Evolutionary conservation across 1,284 basidiomycete genomes (phyloP), one percentile per base, ranked within the genome.

Genomic region (Ceratobasidium sp.): DNA sequence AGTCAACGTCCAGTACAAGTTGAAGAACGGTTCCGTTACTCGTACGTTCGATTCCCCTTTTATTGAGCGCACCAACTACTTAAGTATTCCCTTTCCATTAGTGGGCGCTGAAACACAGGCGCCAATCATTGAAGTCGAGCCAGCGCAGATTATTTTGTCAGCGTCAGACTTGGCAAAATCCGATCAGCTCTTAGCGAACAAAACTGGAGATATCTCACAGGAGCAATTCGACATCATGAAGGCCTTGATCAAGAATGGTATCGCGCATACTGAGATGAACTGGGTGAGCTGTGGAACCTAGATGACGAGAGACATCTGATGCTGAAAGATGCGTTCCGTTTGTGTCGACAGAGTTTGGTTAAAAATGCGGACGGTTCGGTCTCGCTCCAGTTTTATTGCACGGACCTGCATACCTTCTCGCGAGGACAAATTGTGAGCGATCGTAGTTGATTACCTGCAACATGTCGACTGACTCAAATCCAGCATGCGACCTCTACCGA

Each of bases 191-290:
- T 48, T 66, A 15, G 29, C 64, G 17, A 66, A 24, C 50, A 66
- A 66, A 33, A 66, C 48, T 41, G 64, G 64, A 17, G 64, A 66
- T 19, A 66, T 66, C n/a, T 66, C 64, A 11, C 64, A 66, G 27
- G 64, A 66, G n/a, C 64, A 66, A 41, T 66, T 66, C n/a, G 64
- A 66, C 6, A 66, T 53, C 22, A 53, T 66, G 64, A 66, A 66
- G 50, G 27, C 47, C 4, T 54, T 66, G 6, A 66, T 66, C 47
- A 66, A 66, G 24, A 66, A 54, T 33, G 48, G 48, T 7, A 33
- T 66, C 27, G 64, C 64, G 6, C 64, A 66, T 15, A 66, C 64
- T 7, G 67, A 71, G 44, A 71, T 71, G 54, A 71, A 71, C 41
- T 71, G 67, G 67, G 67, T 71, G 41, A 15, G 67, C 48, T 22